These are phyloP conservation scores for Chlamydomonas sp. DNA, from an alignment of 139 green algal species.

Conservation along the genomic window DNA sequence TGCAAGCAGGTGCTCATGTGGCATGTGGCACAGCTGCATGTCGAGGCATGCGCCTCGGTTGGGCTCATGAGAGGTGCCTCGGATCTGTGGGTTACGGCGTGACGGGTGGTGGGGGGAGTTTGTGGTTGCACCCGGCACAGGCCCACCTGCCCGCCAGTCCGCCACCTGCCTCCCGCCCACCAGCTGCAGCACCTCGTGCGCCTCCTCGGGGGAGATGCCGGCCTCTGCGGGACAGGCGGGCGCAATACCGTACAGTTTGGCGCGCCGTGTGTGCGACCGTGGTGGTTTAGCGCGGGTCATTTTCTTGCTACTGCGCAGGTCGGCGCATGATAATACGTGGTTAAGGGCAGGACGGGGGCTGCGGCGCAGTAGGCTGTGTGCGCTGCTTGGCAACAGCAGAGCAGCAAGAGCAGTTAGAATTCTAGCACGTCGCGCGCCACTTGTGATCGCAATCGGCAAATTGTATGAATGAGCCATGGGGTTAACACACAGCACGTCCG, in stretches of 20 bases:
- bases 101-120: too few relatives aligned
- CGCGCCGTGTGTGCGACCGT: background rate
- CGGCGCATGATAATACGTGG: too few relatives aligned
- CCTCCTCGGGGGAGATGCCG: constrained; percentile 41
- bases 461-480: too few relatives aligned
- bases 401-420: too few relatives aligned
- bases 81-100: too few relatives aligned
- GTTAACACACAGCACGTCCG: too few relatives aligned
- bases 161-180: background rate
- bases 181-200: constrained; percentile 47
- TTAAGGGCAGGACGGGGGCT: too few relatives aligned
- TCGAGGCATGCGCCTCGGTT: background rate
- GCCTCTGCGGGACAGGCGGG: background rate
- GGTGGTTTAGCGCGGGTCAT: background rate
- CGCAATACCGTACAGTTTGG: background rate
- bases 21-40: background rate
- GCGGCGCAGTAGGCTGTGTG: too few relatives aligned
- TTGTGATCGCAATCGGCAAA: too few relatives aligned
- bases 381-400: too few relatives aligned
- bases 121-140: background rate
- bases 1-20: background rate
- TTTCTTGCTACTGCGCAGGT: background rate
- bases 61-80: too few relatives aligned
- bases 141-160: background rate
- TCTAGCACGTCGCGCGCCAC: too few relatives aligned